These are phyloP conservation scores for Pleurostoma richardsiae DNA, from an alignment of 2,329 filamentous ascomycete genomes.

Conservation along the genomic window DNA sequence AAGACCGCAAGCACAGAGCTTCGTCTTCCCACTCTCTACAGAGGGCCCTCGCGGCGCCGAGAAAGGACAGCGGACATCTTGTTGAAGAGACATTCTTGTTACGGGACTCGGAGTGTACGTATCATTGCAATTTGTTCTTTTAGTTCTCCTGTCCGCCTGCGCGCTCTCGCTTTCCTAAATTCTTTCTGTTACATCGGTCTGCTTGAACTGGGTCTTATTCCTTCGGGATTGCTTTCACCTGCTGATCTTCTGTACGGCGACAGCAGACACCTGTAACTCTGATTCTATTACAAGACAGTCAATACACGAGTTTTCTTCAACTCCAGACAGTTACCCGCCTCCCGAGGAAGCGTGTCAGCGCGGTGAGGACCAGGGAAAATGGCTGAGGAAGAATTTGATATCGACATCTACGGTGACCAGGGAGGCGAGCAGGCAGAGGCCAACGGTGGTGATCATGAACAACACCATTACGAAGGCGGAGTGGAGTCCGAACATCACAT, in stretches of 20 bases:
- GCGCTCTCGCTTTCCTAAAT: too few species aligned
- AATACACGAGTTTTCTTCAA: constrained; percentile 13
- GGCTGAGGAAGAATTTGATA: constrained; percentile 68
- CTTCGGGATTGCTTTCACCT: constrained; percentile 7
- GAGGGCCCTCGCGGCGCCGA: too few species aligned
- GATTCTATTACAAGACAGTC: constrained; percentile 19
- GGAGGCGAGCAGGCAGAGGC: constrained; percentile 35
- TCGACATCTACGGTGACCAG: constrained; percentile 65
- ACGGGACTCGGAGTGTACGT: constrained; percentile 48
- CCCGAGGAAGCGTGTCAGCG: too few species aligned
- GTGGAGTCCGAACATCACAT: constrained; percentile 23
- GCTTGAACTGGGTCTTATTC: not conserved
- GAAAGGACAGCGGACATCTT: too few species aligned
- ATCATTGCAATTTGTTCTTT: constrained; percentile 39
- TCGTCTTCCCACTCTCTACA: constrained; percentile 40
- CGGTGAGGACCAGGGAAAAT: constrained; percentile 34
- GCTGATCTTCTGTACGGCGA: constrained; percentile 12
- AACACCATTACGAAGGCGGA: constrained; percentile 35
- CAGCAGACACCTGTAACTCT: constrained; percentile 28
- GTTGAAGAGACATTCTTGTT: constrained; percentile 12
- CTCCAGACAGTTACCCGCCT: too few species aligned
- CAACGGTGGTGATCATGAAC: constrained; percentile 15
- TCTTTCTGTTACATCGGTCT: not conserved
- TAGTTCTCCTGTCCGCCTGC: constrained; percentile 21
- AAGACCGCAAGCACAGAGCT: constrained; percentile 59